Evolutionary conservation across 108 stramenopile genomes (phyloP), one percentile per base, ranked within the genome.

Genomic region (Stephanodiscus minutulus): DNA sequence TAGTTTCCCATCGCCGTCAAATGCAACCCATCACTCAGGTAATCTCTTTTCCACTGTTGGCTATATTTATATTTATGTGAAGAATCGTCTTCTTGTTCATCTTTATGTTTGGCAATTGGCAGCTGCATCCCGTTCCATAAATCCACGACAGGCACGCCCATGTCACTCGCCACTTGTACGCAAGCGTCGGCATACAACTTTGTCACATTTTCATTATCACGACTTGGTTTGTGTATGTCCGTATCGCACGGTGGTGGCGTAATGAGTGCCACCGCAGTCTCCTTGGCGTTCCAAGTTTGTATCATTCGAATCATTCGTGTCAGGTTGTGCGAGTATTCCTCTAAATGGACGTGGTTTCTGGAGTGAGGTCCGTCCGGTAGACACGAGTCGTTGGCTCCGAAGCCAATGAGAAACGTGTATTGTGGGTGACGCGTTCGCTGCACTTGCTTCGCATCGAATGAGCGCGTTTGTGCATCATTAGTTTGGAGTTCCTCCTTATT

Each of bases 341-440:
- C 52, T 17, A 94, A 11, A 27, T 87, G 85, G 5, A 94, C 86
- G 68, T 94, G 89, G 53, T 88, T 77, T 31, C 83, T 78, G 20
- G 86, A 62, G 17, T 59, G 58, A 3, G 59, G 35, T 47, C 74
- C 74, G 21, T 39, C 20, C 13, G 61, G 52, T 0, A 76, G 74
- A 56, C 74, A 68, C 6, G 74, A 83, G 78, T 94, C 93, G 70
- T 94, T 94, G 64, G 93, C 93, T 10, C 93, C 93, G 65, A 86
- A 91, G 12, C 66, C 74, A 21, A 76, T 76, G 28, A 76, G 59
- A 43, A 76, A 68, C 28, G 74, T 55, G 61, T 68, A 76, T 76
- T 76, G 66, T 41, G 74, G 50, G 39, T 76, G 50, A 17, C 15
- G 9, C 17, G 20, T 46, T 52, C 50, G 41, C 53, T 21, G 24